A percentile compares a stretch with the other conserved stretches of the same genome.
Conservation (phyloP, 495 filamentous ascomycete species). For the Barbatosphaeria neglecta region DNA sequence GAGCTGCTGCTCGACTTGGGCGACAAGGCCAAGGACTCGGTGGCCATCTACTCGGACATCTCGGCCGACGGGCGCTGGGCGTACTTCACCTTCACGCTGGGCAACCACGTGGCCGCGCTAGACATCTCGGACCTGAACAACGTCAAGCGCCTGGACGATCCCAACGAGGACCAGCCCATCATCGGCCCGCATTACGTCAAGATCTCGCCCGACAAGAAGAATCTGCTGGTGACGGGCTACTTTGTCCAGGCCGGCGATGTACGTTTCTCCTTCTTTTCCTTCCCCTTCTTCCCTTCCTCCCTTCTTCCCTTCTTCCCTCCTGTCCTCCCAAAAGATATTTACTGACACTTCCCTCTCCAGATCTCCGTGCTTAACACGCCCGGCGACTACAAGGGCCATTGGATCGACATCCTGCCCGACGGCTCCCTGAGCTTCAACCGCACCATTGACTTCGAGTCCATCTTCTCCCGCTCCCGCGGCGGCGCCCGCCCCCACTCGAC, state of each 20-base stretch:
- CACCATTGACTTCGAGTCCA: constrained; percentile 42
- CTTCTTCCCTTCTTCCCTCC: no score
- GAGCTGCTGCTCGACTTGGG: constrained; percentile 50
- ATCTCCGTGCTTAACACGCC: constrained; percentile 53
- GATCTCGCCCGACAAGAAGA: constrained; percentile 52
- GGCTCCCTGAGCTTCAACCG: constrained; percentile 46
- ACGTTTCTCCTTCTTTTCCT: not conserved
- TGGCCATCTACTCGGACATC: constrained; percentile 54
- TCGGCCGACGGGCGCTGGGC: constrained; percentile 44
- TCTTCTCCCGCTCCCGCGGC: constrained; percentile 37
- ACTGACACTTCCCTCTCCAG: constrained; percentile 4
- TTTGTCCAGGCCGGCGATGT: constrained; percentile 49
- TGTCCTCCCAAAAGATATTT: no score
- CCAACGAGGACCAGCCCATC: constrained; percentile 44
- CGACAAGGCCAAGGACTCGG: constrained; percentile 39
- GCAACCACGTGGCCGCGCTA: constrained; percentile 51
- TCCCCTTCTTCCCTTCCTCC: not conserved
- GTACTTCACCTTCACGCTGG: constrained; percentile 51
- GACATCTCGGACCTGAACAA: constrained; percentile 51
- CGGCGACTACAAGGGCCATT: constrained; percentile 50
- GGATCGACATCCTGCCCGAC: constrained; percentile 45
- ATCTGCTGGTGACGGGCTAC: constrained; percentile 52
- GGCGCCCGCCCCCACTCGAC: constrained; percentile 49
- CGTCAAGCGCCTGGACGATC: constrained; percentile 49
- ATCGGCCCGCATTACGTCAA: constrained; percentile 55